A percentile compares a stretch with the other conserved stretches of the same genome.
Conservation (phyloP, 1,284 basidiomycete genomes). For the Apiotrichum gamsii region DNA sequence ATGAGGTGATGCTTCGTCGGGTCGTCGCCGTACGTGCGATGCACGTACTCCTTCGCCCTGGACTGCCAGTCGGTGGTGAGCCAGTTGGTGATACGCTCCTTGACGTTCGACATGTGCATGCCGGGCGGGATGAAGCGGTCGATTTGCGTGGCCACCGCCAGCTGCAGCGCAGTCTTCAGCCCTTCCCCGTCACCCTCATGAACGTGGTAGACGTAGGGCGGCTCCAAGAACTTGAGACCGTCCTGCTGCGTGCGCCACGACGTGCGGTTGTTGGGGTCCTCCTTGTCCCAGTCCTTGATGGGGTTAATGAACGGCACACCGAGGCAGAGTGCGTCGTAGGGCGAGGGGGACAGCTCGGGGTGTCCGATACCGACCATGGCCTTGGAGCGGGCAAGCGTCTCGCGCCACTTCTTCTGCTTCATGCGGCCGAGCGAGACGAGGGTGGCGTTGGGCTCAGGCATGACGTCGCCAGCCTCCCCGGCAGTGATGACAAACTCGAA, state of each 20-base stretch:
- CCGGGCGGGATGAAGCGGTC: conserved; percentile 24
- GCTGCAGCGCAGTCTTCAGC: conserved; percentile 22
- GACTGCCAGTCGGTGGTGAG: conserved; percentile 23
- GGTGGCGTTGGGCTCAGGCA: not conserved
- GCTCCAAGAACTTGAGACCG: conserved; percentile 30
- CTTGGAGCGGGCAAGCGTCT: conserved; percentile 11
- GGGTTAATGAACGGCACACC: conserved; percentile 50
- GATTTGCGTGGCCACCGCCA: conserved; percentile 29
- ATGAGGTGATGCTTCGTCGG: too few relatives aligned
- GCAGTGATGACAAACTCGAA: conserved; percentile 29
- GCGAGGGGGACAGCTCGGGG: conserved; percentile 12
- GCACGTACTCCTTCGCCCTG: conserved; percentile 8
- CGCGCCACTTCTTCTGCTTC: conserved; percentile 5
- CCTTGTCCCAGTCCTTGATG: conserved; percentile 30
- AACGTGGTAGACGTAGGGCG: conserved; percentile 49
- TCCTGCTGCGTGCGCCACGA: conserved; percentile 46
- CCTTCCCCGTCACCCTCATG: conserved; percentile 19
- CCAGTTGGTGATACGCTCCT: conserved; percentile 12
- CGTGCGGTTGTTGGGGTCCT: conserved; percentile 35
- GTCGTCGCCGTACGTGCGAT: too few relatives aligned
- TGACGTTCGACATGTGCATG: conserved; percentile 13
- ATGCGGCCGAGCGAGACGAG: conserved; percentile 9
- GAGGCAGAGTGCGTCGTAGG: conserved; percentile 49
- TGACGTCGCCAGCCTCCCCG: conserved; percentile 6
- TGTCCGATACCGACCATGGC: conserved; percentile 11